Conservation (phyloP, 192 early-diverging fungal genomes). For the Glomus cerebriforme region DNA sequence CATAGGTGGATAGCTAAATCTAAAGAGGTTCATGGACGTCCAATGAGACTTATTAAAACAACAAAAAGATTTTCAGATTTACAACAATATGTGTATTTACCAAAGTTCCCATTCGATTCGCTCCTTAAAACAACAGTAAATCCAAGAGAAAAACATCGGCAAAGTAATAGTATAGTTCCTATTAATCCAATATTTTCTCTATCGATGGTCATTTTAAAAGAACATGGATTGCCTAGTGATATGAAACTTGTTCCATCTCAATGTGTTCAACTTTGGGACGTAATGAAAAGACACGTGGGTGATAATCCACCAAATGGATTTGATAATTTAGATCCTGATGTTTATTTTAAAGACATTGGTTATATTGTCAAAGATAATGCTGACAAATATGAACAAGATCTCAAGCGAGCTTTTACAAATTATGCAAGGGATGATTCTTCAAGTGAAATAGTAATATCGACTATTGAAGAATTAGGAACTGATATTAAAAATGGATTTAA, state of each 20-base stretch:
- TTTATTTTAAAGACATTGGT: constrained; percentile 32
- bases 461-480: constrained; percentile 1
- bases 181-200: constrained; percentile 42
- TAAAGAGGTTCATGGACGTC: constrained; percentile 22
- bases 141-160: neutral
- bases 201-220: constrained; percentile 12
- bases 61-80: constrained; percentile 46
- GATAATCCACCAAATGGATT: constrained; percentile 15
- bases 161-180: constrained; percentile 22
- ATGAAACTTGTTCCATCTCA: constrained; percentile 39
- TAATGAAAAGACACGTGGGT: constrained; percentile 26
- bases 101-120: constrained; percentile 4
- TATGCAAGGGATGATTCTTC: constrained; percentile 12
- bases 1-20: constrained; percentile 37
- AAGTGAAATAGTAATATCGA: neutral
- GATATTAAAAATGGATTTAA: constrained; percentile 11
- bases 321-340: constrained; percentile 37
- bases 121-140: neutral
- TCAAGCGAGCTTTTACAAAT: constrained; percentile 32
- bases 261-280: constrained; percentile 40
- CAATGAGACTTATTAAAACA: constrained; percentile 37
- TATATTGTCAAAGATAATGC: constrained; percentile 36
- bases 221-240: constrained; percentile 36
- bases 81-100: constrained; percentile 41
- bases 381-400: constrained; percentile 36